Evolutionary conservation across 768 basidiomycete species (phyloP).

Genomic region (Cystobasidium ongulense): DNA sequence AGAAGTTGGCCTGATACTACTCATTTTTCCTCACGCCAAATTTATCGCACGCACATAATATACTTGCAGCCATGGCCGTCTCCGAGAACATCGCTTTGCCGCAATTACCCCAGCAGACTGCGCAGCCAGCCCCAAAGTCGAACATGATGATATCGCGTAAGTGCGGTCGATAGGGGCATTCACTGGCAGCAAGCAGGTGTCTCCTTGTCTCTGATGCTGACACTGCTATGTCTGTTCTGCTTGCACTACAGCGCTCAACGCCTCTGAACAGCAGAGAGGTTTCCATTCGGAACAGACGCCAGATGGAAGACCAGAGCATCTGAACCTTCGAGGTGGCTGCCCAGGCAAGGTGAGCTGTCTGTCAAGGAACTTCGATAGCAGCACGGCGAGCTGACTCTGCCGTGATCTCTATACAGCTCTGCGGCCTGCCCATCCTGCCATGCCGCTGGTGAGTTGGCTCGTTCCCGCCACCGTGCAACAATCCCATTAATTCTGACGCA

Average conservation of each 20-base stretch:
- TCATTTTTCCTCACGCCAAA: too few relatives aligned
- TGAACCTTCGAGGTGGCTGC: constrained; percentile 3
- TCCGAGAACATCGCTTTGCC: not conserved
- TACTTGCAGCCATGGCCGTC: not conserved
- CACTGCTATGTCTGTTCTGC: not conserved
- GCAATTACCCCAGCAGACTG: not conserved
- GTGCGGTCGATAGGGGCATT: not conserved
- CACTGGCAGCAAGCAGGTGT: too few relatives aligned
- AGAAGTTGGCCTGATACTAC: too few relatives aligned
- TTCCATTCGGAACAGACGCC: constrained; percentile 4
- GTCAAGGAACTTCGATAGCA: not conserved
- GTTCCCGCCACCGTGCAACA: not conserved
- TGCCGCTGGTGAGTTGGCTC: not conserved
- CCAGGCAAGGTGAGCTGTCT: constrained; percentile 14
- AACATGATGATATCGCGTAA: constrained; percentile 1
- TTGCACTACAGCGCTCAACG: constrained; percentile 4
- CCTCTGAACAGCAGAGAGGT: not conserved
- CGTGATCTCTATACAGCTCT: not conserved
- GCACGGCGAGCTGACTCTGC: not conserved
- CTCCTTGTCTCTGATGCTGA: not conserved
- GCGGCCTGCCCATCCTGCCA: constrained; percentile 15
- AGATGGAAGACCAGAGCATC: constrained; percentile 1
- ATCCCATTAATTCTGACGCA: not conserved
- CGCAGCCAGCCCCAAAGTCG: not conserved
- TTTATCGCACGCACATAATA: too few relatives aligned